Percentiles rank a stretch among this genome's conserved stretches.
Conservation (phyloP, 75 land plant genomes). For the Cryptomeria japonica region DNA sequence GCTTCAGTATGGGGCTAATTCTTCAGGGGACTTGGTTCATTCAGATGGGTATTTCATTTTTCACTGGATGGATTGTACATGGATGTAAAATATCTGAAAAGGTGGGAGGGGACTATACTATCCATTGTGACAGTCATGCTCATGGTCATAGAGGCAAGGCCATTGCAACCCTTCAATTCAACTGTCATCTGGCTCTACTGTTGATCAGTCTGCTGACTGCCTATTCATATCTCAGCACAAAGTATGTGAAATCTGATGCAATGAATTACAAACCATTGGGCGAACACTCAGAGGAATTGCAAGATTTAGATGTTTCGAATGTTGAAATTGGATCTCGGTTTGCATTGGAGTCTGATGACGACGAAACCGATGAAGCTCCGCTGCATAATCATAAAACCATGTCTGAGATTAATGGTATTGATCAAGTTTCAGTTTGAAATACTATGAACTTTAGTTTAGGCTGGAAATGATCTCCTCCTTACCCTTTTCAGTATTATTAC, state of each 20-base stretch:
- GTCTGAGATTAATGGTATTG: not conserved
- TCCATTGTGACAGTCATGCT: conserved; percentile 53
- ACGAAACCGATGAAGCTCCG: conserved; percentile 11
- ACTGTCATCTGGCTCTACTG: conserved; percentile 80
- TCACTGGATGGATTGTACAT: conserved; percentile 40
- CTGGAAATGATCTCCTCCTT: not conserved
- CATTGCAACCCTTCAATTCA: conserved; percentile 89
- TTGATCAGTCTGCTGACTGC: conserved; percentile 45
- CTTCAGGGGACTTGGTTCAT: conserved; percentile 92
- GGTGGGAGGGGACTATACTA: conserved; percentile 70
- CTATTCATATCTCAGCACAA: conserved; percentile 34
- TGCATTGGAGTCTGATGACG: conserved; percentile 69
- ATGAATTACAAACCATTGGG: conserved; percentile 35
- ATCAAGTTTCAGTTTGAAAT: conserved; percentile 1
- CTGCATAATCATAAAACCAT: not conserved
- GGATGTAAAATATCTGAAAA: conserved; percentile 60
- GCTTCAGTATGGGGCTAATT: conserved; percentile 52
- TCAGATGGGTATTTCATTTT: conserved; percentile 88
- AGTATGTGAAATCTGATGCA: conserved; percentile 8
- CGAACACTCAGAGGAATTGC: conserved; percentile 30
- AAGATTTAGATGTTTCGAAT: conserved; percentile 10
- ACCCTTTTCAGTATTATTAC: not conserved
- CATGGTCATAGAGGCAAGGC: conserved; percentile 63
- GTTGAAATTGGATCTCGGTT: conserved; percentile 15
- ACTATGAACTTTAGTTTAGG: not conserved